phyloP scores from a whole-genome alignment of 768 basidiomycete genomes.

The Asterophora parasitica region DNA sequence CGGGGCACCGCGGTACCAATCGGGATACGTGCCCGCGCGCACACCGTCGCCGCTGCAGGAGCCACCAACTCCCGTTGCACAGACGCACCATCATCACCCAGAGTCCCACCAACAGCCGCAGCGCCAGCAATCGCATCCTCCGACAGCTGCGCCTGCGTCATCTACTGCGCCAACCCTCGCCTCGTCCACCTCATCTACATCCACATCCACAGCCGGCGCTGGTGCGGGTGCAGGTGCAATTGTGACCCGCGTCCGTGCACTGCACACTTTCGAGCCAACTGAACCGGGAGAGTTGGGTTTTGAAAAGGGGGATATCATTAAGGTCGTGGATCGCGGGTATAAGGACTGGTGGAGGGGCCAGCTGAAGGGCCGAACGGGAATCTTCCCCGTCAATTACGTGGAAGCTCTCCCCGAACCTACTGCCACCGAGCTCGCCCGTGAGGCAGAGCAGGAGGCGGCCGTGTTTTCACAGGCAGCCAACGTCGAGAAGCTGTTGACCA shows the following conservation, averaged over 20 bases:
- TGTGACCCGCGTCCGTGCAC: slow-evolving; percentile 80
- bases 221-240: slow-evolving; percentile 27
- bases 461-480: slow-evolving; percentile 85
- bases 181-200: slow-evolving; percentile 7
- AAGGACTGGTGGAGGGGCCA: slow-evolving; percentile 98
- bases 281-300: slow-evolving; percentile 90
- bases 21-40: slow-evolving; percentile 56
- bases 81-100: background rate
- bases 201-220: slow-evolving; percentile 7
- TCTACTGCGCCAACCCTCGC: slow-evolving; percentile 4
- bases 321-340: slow-evolving; percentile 90
- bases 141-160: no score
- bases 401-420: slow-evolving; percentile 86
- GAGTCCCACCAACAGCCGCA: slow-evolving; percentile 18
- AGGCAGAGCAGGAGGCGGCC: slow-evolving; percentile 82
- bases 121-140: slow-evolving; percentile 16
- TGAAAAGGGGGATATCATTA: slow-evolving; percentile 89
- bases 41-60: slow-evolving; percentile 36
- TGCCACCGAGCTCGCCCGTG: slow-evolving; percentile 65
- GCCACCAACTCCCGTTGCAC: slow-evolving; percentile 17
- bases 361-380: slow-evolving; percentile 83
- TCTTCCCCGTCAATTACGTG: slow-evolving; percentile 97
- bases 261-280: slow-evolving; percentile 85
- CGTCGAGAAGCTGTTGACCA: slow-evolving; percentile 73
- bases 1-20: slow-evolving; percentile 35